Base-by-base conservation (phyloP, 2,329 filamentous ascomycete genomes). In the Monilinia vaccinii-corymbosi region DNA sequence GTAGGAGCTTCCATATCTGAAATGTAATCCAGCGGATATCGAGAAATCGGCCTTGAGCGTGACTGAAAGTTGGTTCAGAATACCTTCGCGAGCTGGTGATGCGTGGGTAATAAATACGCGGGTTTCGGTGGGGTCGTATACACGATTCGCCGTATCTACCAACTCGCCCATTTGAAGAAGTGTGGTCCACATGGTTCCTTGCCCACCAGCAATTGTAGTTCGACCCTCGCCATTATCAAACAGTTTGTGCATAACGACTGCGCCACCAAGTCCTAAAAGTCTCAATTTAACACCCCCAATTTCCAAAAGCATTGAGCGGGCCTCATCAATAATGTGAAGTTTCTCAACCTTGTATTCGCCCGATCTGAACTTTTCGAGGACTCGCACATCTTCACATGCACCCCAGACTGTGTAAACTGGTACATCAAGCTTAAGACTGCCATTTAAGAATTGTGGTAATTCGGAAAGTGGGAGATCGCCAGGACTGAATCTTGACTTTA, bases 101-200 rank as follows among this genome's bases (percentile, higher is more conserved):
- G 94, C 94, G 71, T 99, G 94, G 4, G 94, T 99, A 71, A 99
- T 85, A 73, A 99, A 97, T 65, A 99, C 82, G 61, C 94, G 90
- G 40, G 94, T 99, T 76, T 99, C 94, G 62, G 93, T 96, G 2
- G 94, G 94, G 72, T 99, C 94, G 76, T 97, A 99, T 62, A 99
- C 94, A 69, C 94, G 90, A 75, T 97, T 96, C 21, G 94, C 94
- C 4, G 95, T 99, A 73, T 99, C 94, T 58, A 99, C 91, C 53
- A 99, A 80, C 76, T 99, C 94, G 57, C 94, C 94, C 88, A 99
- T 99, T 76, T 99, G 94, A 65, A 99, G 77, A 34, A 99, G 79
- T 8, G 94, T 99, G 9, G 94, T 99, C 94, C 94, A 99, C 94
- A 99, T 99, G 49, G 94, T 99, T 63, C 94, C 94, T 75, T 99